Percentiles rank a stretch among this genome's conserved stretches.
phyloP scores from a whole-genome alignment of 768 basidiomycete species.

The Cystobasidium tubakii region DNA sequence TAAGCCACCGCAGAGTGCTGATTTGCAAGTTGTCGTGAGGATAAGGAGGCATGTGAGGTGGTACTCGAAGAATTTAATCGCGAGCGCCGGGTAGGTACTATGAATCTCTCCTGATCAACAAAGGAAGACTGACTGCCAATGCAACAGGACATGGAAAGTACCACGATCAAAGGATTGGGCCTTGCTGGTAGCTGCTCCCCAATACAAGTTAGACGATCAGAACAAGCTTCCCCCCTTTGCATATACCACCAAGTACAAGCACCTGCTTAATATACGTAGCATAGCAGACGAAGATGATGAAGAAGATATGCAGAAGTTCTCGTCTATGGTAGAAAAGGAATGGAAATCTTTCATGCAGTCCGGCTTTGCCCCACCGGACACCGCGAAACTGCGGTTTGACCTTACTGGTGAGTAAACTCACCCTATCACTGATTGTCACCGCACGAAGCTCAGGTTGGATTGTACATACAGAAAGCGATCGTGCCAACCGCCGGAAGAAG shows the following conservation, averaged over 20 bases:
- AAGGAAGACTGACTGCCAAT: not conserved
- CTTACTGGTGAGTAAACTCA: slow-evolving; percentile 53
- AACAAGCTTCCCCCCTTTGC: slow-evolving; percentile 32
- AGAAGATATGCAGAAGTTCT: slow-evolving; percentile 38
- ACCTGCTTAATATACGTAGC: slow-evolving; percentile 45
- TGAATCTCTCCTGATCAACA: not conserved
- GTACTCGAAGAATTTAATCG: slow-evolving; percentile 79
- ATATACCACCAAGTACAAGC: slow-evolving; percentile 39
- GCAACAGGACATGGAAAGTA: slow-evolving; percentile 52
- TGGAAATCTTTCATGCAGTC: slow-evolving; percentile 73
- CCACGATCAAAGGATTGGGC: slow-evolving; percentile 46
- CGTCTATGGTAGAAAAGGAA: slow-evolving; percentile 54
- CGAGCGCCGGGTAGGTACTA: slow-evolving; percentile 52
- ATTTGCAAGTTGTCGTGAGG: slow-evolving; percentile 68
- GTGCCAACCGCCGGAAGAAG: slow-evolving; percentile 55
- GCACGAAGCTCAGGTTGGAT: not conserved
- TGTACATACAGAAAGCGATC: slow-evolving; percentile 63
- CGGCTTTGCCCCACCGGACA: slow-evolving; percentile 52
- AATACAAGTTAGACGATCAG: not conserved
- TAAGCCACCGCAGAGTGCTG: slow-evolving; percentile 55
- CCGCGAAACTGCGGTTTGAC: slow-evolving; percentile 84
- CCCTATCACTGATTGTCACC: not conserved
- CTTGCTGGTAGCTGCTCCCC: slow-evolving; percentile 36
- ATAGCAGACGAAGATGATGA: slow-evolving; percentile 38
- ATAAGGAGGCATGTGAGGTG: slow-evolving; percentile 76